phyloP scores from a whole-genome alignment of 31 red algal genomes.

The Asparagopsis taxiformis region DNA sequence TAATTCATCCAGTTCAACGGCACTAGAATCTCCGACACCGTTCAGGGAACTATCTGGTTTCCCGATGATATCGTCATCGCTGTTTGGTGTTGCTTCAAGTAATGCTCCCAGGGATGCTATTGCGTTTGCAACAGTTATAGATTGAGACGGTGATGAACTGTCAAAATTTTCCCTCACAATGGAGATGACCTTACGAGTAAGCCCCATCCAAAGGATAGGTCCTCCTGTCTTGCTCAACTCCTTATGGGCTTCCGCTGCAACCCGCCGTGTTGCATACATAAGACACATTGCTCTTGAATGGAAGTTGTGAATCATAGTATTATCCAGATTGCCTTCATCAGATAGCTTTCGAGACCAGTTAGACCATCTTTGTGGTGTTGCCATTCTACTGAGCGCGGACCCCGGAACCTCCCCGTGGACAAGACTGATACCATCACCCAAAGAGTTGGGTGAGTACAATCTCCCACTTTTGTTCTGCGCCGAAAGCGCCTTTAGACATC shows the following conservation, averaged over 20 bases:
- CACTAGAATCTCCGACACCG: not conserved
- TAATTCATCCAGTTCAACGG: constrained; percentile 21
- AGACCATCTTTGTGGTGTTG: constrained; percentile 17
- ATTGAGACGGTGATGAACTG: constrained; percentile 28
- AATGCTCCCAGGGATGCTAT: constrained; percentile 48
- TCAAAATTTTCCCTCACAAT: constrained; percentile 33
- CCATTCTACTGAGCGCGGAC: constrained; percentile 6
- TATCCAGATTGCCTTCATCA: constrained; percentile 40
- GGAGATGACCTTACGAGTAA: constrained; percentile 58
- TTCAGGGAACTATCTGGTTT: not conserved
- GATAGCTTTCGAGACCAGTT: constrained; percentile 52
- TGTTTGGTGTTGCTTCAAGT: constrained; percentile 52
- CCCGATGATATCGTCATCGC: not conserved
- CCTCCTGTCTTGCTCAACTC: constrained; percentile 66
- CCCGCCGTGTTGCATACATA: constrained; percentile 49
- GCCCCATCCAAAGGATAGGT: constrained; percentile 49
- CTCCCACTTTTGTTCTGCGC: constrained; percentile 42
- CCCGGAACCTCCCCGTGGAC: constrained; percentile 43
- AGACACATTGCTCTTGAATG: constrained; percentile 63
- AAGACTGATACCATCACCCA: constrained; percentile 39
- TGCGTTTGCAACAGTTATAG: constrained; percentile 43
- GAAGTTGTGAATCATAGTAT: constrained; percentile 59
- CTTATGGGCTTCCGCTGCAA: constrained; percentile 64
- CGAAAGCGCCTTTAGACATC: constrained; percentile 21
- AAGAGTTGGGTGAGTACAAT: constrained; percentile 36